Evolutionary conservation across 768 basidiomycete genomes (phyloP).

Genomic region (Candolleomyces eurysporus): DNA sequence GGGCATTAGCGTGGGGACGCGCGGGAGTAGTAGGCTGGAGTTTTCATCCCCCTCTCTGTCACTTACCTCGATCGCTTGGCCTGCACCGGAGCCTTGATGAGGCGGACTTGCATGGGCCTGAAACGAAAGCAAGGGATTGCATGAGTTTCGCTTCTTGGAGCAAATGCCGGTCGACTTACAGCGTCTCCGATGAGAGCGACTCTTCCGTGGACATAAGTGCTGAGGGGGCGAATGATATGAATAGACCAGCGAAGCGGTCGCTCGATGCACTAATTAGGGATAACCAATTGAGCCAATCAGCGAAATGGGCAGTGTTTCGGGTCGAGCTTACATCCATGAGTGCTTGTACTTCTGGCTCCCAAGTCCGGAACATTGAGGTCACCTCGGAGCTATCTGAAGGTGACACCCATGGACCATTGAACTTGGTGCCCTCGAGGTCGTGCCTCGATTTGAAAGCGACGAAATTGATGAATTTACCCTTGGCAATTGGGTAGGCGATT

Average conservation of each 20-base stretch:
- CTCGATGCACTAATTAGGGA: slow-evolving; percentile 46
- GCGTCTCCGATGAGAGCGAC: slow-evolving; percentile 51
- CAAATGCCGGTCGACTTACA: slow-evolving; percentile 27
- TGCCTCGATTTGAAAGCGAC: slow-evolving; percentile 53
- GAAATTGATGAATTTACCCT: slow-evolving; percentile 59
- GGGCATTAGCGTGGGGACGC: background rate
- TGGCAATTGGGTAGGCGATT: slow-evolving; percentile 60
- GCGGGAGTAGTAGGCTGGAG: background rate
- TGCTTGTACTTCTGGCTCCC: slow-evolving; percentile 61
- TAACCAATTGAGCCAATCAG: slow-evolving; percentile 8
- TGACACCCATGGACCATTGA: slow-evolving; percentile 51
- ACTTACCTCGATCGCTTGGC: slow-evolving; percentile 54
- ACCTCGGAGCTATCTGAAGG: slow-evolving; percentile 46
- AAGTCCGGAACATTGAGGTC: slow-evolving; percentile 39
- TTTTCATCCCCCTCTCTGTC: too few relatives aligned
- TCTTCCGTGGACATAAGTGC: slow-evolving; percentile 47
- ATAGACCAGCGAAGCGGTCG: slow-evolving; percentile 61
- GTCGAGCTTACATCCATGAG: slow-evolving; percentile 47
- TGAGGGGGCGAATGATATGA: slow-evolving; percentile 52
- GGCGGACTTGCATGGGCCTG: slow-evolving; percentile 55
- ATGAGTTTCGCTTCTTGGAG: background rate
- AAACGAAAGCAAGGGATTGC: background rate
- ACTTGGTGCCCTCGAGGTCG: slow-evolving; percentile 51
- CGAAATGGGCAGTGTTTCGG: background rate
- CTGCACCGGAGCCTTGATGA: slow-evolving; percentile 58